These are phyloP conservation scores for Puccinia coronata DNA, from an alignment of 1,284 basidiomycete species.

Conservation along the genomic window DNA sequence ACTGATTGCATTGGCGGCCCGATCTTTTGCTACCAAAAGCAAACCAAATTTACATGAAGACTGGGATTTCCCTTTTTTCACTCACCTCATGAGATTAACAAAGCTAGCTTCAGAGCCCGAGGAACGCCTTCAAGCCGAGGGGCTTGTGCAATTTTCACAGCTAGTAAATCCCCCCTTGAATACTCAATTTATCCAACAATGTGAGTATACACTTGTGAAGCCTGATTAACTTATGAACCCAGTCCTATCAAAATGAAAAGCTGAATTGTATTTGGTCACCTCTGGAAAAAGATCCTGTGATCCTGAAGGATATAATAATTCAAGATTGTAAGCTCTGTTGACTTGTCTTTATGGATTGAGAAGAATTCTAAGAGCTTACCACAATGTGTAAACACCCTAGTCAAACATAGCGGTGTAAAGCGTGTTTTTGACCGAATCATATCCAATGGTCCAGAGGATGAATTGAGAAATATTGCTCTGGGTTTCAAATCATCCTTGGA, in stretches of 20 bases:
- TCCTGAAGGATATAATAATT: not conserved
- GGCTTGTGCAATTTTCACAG: not conserved
- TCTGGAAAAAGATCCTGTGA: not conserved
- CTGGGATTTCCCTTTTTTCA: constrained; percentile 6
- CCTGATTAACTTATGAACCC: not conserved
- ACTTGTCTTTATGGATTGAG: not conserved
- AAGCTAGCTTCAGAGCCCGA: not conserved
- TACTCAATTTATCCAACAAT: constrained; percentile 1
- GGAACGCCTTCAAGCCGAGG: constrained; percentile 12
- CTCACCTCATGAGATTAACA: constrained; percentile 13
- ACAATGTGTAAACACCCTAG: not conserved
- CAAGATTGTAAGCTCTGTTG: not conserved
- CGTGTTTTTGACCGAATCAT: not conserved
- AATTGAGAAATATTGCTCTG: not conserved
- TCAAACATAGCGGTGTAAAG: not conserved
- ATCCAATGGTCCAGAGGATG: not conserved
- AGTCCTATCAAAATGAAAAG: not conserved
- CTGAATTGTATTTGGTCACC: not conserved
- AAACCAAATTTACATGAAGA: not conserved
- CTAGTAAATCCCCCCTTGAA: not conserved
- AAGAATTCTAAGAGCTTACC: not conserved
- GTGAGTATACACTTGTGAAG: not conserved
- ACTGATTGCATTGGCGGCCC: not conserved
- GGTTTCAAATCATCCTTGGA: not conserved
- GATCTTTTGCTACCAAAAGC: not conserved